Evolutionary conservation across 148 eudicot species (phyloP).

Genomic region (Salicornia ramosissima): DNA sequence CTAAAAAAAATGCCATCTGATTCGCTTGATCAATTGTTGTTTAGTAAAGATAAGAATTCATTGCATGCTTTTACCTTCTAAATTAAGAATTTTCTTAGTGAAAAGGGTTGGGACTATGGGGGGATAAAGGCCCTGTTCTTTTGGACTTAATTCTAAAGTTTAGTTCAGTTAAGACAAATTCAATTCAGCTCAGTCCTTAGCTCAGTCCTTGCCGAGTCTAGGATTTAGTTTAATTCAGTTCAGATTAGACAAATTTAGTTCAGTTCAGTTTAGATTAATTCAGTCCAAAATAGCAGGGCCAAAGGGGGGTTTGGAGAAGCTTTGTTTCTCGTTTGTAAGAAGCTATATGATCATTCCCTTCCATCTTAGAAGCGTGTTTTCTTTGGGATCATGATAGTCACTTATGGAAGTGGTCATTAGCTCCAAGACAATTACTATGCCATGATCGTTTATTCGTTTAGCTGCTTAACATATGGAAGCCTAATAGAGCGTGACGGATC

Average conservation of each 20-base stretch:
- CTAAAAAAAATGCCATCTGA: not conserved
- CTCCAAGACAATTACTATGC: not conserved
- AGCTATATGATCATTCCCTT: not conserved
- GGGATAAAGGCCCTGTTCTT: not conserved
- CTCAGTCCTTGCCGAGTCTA: too few species aligned
- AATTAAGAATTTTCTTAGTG: not conserved
- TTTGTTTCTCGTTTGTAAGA: not conserved
- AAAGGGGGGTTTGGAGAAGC: too few species aligned
- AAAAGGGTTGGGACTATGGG: not conserved
- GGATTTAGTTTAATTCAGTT: too few species aligned
- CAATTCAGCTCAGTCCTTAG: too few species aligned
- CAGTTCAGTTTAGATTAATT: too few species aligned
- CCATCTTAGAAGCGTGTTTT: not conserved
- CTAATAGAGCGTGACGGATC: not conserved
- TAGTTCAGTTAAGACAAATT: too few species aligned
- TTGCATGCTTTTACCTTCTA: not conserved
- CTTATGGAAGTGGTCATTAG: not conserved
- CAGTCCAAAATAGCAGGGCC: too few species aligned
- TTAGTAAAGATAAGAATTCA: not conserved
- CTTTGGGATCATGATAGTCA: not conserved
- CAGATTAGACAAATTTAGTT: too few species aligned
- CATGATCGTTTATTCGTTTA: conserved; percentile 6
- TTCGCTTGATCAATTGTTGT: not conserved
- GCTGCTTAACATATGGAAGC: not conserved
- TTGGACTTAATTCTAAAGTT: too few species aligned